These are phyloP conservation scores for Lophium mytilinum DNA, from an alignment of 495 filamentous ascomycete species.

Conservation along the genomic window DNA sequence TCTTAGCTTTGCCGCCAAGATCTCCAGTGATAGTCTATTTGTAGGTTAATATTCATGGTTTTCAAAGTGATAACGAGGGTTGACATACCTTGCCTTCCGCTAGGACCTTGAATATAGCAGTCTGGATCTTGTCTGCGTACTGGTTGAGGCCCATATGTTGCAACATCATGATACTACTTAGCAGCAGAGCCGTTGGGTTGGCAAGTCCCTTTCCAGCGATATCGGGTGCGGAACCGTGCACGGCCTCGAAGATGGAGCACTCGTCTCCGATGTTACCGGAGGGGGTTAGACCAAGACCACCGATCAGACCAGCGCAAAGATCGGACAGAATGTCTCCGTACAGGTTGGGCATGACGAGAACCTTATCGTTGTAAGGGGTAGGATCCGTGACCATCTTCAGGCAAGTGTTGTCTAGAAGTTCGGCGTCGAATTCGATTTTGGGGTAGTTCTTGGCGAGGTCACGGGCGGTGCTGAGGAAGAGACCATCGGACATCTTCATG, in stretches of 20 bases:
- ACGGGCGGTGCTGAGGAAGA: slow-evolving; percentile 81
- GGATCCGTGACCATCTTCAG: slow-evolving; percentile 95
- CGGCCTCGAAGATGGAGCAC: slow-evolving; percentile 99
- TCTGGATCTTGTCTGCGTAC: slow-evolving; percentile 82
- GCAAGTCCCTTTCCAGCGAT: slow-evolving; percentile 93
- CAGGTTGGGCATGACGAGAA: slow-evolving; percentile 98
- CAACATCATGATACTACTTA: slow-evolving; percentile 97
- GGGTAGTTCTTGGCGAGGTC: slow-evolving; percentile 91
- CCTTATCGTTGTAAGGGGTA: slow-evolving; percentile 94
- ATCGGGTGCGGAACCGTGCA: slow-evolving; percentile 95
- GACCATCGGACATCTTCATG: slow-evolving; percentile 99
- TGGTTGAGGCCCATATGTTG: slow-evolving; percentile 90
- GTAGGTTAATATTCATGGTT: slow-evolving; percentile 12
- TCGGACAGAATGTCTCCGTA: slow-evolving; percentile 99
- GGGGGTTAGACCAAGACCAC: slow-evolving; percentile 91
- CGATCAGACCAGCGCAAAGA: slow-evolving; percentile 98
- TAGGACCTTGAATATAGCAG: slow-evolving; percentile 86
- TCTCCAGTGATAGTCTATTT: slow-evolving; percentile 75
- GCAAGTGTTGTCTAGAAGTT: slow-evolving; percentile 97
- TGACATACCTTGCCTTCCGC: slow-evolving; percentile 77
- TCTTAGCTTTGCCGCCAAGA: slow-evolving; percentile 89
- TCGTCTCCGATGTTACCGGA: slow-evolving; percentile 84
- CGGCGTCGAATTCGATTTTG: slow-evolving; percentile 85
- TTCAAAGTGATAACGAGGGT: not conserved
- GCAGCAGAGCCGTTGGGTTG: slow-evolving; percentile 88